Evolutionary conservation across 2,329 filamentous ascomycete genomes (phyloP).

Genomic region (Neurospora crassa): DNA sequence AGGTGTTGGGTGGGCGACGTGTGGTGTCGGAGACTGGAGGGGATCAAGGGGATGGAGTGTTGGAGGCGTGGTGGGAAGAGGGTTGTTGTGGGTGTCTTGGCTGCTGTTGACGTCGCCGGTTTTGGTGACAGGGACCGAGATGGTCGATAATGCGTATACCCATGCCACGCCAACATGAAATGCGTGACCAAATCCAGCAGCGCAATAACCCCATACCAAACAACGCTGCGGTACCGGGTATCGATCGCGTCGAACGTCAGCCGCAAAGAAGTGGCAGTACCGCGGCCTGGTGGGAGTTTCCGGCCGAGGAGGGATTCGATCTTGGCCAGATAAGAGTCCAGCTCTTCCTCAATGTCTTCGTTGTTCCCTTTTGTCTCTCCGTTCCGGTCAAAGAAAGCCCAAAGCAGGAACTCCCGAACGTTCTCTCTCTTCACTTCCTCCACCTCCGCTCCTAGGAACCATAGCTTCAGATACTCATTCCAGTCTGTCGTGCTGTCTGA

Average conservation of each 20-base stretch:
- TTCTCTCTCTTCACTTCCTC: constrained; percentile 57
- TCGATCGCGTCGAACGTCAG: constrained; percentile 56
- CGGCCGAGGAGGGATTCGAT: constrained; percentile 44
- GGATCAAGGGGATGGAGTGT: constrained; percentile 26
- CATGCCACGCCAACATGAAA: constrained; percentile 32
- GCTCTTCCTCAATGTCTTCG: constrained; percentile 28
- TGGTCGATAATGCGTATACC: constrained; percentile 43
- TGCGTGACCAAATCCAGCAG: constrained; percentile 44
- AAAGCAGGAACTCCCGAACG: constrained; percentile 54
- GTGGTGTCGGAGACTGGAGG: constrained; percentile 15
- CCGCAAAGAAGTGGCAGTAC: constrained; percentile 47
- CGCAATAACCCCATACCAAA: constrained; percentile 54
- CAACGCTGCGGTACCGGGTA: constrained; percentile 49
- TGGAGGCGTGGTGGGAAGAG: constrained; percentile 52
- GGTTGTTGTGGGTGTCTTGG: constrained; percentile 19
- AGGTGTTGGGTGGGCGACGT: constrained; percentile 38
- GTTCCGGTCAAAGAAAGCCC: constrained; percentile 52
- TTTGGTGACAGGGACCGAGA: neutral
- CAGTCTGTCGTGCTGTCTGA: constrained; percentile 43
- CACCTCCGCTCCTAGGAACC: constrained; percentile 54
- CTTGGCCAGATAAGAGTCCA: constrained; percentile 38
- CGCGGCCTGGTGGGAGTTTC: constrained; percentile 42
- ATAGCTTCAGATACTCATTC: constrained; percentile 48
- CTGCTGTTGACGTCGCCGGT: neutral
- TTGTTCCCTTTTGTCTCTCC: constrained; percentile 17